Base-by-base conservation (phyloP, 2,329 filamentous ascomycete species). In the Aspergillus hiratsukae region DNA sequence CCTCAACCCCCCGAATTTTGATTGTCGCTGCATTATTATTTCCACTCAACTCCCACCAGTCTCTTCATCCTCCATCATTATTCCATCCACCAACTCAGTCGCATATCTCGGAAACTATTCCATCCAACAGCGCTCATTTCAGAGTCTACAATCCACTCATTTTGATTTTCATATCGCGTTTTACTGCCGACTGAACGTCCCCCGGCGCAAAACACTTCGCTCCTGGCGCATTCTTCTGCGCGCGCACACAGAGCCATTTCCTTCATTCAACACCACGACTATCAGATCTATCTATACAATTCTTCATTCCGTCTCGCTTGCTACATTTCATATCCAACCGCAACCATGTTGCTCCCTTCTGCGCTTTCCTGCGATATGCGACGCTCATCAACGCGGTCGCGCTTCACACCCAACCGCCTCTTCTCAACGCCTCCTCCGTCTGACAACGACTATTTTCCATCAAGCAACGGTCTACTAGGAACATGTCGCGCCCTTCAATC, bases 71-170 rank as follows among this genome's bases (percentile, higher is more conserved):
- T 89, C 73, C 80, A 82, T 66, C 74, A 79, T 87, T 31, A 76
- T 89, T 54, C 81, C 84, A 9, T 74, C 78, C 31, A 82, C 82
- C 48, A 79, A 87, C 52, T 87, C 87, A 37, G 1, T 85, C 63
- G 68, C 66, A 66, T 65, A 57, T 23, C 50, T 59, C 61, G 66
- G 65, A 67, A 62, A 40, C 35, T 21, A 46, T 61, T 56, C 56
- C 25, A 60, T 52, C 48, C 53, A 5, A 54, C 67, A 66, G 65
- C 69, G 70, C 69, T 61, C 56, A 25, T 41, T 28, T 29, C 48
- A 43, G 4, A 43, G 28, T 49, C 53, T 21, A 23, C 27, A 3
- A 14, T 65, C 21, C 52, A 51, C 58, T 58, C 55, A 27, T 66
- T 71, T 62, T 62, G 37, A 48, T n/a, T 49, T 25, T 28, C 31